Evolutionary conservation across 2,329 filamentous ascomycete genomes (phyloP).

Genomic region (Alternaria alternata): DNA sequence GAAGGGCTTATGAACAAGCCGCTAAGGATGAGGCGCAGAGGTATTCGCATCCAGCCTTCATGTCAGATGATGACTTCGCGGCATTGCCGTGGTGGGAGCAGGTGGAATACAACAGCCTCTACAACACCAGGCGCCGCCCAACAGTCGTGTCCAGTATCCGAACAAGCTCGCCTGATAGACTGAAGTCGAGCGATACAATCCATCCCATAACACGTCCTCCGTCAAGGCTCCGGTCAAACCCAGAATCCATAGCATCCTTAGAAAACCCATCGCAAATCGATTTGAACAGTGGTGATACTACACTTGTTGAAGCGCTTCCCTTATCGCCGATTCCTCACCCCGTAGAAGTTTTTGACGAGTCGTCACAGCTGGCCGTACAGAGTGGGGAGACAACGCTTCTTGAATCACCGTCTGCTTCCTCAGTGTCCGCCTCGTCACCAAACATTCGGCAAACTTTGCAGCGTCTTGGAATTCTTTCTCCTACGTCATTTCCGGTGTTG

Average conservation of each 20-base stretch:
- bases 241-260: not conserved
- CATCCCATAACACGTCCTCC: not conserved
- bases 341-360: not conserved
- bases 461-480: not conserved
- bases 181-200: not conserved
- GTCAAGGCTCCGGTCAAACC: not conserved
- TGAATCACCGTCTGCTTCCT: not conserved
- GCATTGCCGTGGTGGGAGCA: slow-evolving; percentile 9
- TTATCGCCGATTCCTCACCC: not conserved
- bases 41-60: not conserved
- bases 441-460: not conserved
- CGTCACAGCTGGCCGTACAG: not conserved
- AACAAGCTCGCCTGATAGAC: not conserved
- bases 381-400: not conserved
- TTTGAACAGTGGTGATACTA: not conserved
- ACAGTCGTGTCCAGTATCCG: not conserved
- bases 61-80: slow-evolving; percentile 8
- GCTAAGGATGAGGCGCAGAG: not conserved
- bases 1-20: not conserved
- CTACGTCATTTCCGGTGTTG: not conserved
- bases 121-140: not conserved
- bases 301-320: not conserved
- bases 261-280: not conserved
- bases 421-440: not conserved
- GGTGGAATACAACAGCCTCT: not conserved